Evolutionary conservation across 2,329 filamentous ascomycete genomes (phyloP), one percentile per base, ranked within the genome.

Genomic region (Diaporthe sp.): DNA sequence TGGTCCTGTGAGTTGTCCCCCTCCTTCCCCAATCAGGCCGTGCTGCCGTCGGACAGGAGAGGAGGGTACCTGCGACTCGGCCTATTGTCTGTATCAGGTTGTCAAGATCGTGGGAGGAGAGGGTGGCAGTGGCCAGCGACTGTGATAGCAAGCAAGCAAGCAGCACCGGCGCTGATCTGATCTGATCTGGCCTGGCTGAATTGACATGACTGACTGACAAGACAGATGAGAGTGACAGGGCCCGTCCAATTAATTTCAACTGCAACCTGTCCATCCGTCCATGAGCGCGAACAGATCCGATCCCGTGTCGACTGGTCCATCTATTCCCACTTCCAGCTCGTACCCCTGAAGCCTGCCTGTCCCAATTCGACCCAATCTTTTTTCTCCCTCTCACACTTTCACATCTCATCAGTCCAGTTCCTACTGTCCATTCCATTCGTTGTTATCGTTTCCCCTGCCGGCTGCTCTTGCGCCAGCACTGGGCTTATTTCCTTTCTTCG

Each of bases 271-370:
- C 70, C 71, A 49, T 61, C 58, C 42, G 37, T 51, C 37, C 71
- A 65, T 7, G 58, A 73, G n/a, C 71, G 58, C 71, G 71, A 73
- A 73, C 44, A 65, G 44, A 57, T 39, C 71, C 71, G 57, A 63
- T 72, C 53, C 61, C 55, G 67, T 57, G 57, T 63, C 51, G 55
- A 53, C 47, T 53, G 67, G 70, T 67, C 65, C 73, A 65, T 74
- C 72, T 72, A 63, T 73, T 72, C 44, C 73, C 74, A 55, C 34
- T 73, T 67, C 74, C 39, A 73, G 71, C n/a, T 44, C 25, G 42
- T 75, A 75, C 75, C 75, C 75, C 75, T 76, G 73, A 76, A 55
- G 63, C 55, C 73, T 76, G 73, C 75, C 67, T 76, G 47, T 61
- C 63, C 63, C 53, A 49, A 74, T 60, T 60, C 63, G 37, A 58